Percentiles rank a stretch among this genome's conserved stretches.
Conservation (phyloP, 2,329 filamentous ascomycete species). For the Fusarium brevicatenulatum region DNA sequence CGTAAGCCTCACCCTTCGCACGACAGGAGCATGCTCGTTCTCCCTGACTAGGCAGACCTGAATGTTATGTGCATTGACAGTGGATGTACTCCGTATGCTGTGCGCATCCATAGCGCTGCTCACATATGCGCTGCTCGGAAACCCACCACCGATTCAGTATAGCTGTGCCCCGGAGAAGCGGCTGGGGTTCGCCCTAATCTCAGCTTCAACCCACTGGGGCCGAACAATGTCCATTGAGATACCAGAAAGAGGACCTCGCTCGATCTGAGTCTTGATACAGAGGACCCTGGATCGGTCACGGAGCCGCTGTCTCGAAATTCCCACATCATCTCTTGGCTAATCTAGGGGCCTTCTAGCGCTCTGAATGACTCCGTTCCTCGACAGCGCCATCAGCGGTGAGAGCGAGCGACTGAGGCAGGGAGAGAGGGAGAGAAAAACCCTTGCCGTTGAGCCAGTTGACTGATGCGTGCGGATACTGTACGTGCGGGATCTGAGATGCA, state of each 20-base stretch:
- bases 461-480: not conserved
- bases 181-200: constrained; percentile 19
- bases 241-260: not conserved
- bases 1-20: constrained; percentile 1
- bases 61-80: not conserved
- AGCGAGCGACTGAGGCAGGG: not conserved
- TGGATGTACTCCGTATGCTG: not conserved
- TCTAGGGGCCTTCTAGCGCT: constrained; percentile 15
- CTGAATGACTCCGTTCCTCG: constrained; percentile 7
- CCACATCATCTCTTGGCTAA: not conserved
- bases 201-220: constrained; percentile 1
- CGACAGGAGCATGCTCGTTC: not conserved
- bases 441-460: constrained; percentile 8
- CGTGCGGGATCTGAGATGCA: constrained; percentile 20
- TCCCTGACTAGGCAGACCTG: not conserved
- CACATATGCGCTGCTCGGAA: constrained; percentile 19
- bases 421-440: not conserved
- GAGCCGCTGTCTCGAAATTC: constrained; percentile 32
- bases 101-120: not conserved
- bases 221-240: constrained; percentile 4
- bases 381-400: constrained; percentile 21
- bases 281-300: constrained; percentile 22
- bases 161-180: constrained; percentile 13
- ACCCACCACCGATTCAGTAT: constrained; percentile 20
- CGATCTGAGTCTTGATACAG: constrained; percentile 13